Evolutionary conservation across 208 protist species (phyloP).

Genomic region (Leishmania tropica): DNA sequence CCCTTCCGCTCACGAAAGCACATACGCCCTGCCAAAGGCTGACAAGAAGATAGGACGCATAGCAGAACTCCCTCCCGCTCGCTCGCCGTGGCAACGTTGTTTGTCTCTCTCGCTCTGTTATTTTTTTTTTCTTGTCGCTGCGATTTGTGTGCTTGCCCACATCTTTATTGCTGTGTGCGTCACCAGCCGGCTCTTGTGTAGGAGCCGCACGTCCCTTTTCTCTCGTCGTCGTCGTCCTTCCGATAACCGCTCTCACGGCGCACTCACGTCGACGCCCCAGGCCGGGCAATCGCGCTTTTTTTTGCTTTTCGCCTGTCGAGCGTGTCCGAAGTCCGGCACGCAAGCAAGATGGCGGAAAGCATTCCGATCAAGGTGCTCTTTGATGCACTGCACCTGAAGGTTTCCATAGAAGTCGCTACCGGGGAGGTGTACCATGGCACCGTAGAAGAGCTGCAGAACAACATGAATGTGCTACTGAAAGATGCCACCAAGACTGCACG

Average conservation of each 20-base stretch:
- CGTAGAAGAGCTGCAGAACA: constrained; percentile 87
- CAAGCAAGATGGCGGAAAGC: constrained; percentile 38
- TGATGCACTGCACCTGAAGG: constrained; percentile 86
- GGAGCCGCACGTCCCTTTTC: not conserved
- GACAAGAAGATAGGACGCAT: not conserved
- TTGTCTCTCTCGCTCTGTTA: not conserved
- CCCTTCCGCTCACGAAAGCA: not conserved
- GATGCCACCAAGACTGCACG: constrained; percentile 77
- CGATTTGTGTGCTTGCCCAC: not conserved
- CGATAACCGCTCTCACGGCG: too few relatives aligned
- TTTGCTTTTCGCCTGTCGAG: not conserved
- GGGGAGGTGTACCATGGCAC: constrained; percentile 92
- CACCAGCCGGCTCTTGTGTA: not conserved
- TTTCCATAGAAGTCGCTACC: constrained; percentile 92
- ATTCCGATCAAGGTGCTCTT: constrained; percentile 95
- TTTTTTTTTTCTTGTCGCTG: not conserved
- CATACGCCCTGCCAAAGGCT: not conserved
- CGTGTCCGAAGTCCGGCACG: too few relatives aligned
- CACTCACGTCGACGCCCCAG: not conserved
- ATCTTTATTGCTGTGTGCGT: not conserved
- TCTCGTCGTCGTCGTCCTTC: not conserved
- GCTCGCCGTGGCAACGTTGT: too few relatives aligned
- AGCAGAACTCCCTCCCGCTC: not conserved
- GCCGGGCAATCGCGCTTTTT: not conserved
- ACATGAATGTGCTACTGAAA: constrained; percentile 92